Conservation (phyloP, 2,329 filamentous ascomycete species). For the Biscogniauxia marginata region DNA sequence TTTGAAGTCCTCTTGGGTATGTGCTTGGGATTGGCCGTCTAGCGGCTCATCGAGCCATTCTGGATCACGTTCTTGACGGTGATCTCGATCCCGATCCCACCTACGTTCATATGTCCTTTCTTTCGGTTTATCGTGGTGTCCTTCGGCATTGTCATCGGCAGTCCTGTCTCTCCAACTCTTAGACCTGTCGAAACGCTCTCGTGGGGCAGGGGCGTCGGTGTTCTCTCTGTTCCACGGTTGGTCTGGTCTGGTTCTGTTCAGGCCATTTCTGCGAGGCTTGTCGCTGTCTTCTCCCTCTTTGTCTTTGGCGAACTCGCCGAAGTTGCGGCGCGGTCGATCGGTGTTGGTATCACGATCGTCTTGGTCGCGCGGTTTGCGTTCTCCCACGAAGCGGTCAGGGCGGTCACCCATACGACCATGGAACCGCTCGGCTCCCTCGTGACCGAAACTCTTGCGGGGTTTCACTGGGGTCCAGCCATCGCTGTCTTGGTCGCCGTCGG, state of each 20-base stretch:
- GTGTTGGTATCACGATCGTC: constrained; percentile 52
- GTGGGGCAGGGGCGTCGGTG: constrained; percentile 36
- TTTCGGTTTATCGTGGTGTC: constrained; percentile 42
- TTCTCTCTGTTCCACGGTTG: constrained; percentile 73
- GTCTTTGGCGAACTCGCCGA: constrained; percentile 49
- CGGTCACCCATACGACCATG: constrained; percentile 62
- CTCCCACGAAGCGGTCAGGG: constrained; percentile 39
- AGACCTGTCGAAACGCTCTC: constrained; percentile 56
- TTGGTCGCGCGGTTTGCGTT: constrained; percentile 42
- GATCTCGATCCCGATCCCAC: constrained; percentile 56
- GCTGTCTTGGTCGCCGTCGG: constrained; percentile 57
- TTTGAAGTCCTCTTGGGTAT: constrained; percentile 89
- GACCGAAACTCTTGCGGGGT: constrained; percentile 70
- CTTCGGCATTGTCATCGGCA: constrained; percentile 37
- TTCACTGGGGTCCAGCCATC: constrained; percentile 76
- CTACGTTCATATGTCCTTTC: constrained; percentile 59
- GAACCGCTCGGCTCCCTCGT: constrained; percentile 70
- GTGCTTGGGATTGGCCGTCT: constrained; percentile 66
- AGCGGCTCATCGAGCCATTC: constrained; percentile 83
- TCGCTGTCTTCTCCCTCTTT: constrained; percentile 52
- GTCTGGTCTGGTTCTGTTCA: constrained; percentile 64
- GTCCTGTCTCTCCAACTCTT: constrained; percentile 61
- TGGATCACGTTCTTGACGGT: constrained; percentile 73
- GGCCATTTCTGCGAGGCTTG: constrained; percentile 61
- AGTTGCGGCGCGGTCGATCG: constrained; percentile 48